Conservation (phyloP, 495 filamentous ascomycete genomes). For the Trichocladium uniseriatum region DNA sequence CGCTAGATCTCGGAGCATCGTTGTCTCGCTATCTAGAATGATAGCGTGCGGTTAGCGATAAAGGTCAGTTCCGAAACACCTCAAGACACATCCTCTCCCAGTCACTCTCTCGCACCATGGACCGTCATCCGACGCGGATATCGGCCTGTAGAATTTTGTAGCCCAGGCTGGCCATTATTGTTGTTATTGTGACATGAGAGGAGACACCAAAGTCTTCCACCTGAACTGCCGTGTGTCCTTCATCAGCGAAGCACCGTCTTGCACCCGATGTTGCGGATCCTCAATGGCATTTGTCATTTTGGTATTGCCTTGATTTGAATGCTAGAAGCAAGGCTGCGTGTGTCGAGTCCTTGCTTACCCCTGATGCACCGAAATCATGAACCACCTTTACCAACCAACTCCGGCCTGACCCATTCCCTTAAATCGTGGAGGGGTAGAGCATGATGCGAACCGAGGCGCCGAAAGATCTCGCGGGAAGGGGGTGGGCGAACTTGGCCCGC, state of each 20-base stretch:
- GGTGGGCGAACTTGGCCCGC: constrained; percentile 87
- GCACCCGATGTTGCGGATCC: constrained; percentile 24
- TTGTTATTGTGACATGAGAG: constrained; percentile 17
- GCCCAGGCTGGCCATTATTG: constrained; percentile 20
- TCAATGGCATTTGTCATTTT: constrained; percentile 32
- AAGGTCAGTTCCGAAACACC: too few relatives aligned
- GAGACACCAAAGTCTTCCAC: constrained; percentile 7
- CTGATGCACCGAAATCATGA: constrained; percentile 46
- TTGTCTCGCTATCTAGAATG: too few relatives aligned
- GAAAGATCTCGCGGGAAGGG: constrained; percentile 91
- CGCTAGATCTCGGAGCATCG: too few relatives aligned
- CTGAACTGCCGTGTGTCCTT: constrained; percentile 14
- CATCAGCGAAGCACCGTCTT: constrained; percentile 16
- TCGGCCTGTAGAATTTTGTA: constrained; percentile 14
- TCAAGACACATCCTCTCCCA: not conserved
- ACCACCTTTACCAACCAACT: constrained; percentile 47
- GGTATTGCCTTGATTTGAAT: constrained; percentile 36
- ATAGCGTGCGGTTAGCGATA: too few relatives aligned
- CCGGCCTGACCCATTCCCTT: constrained; percentile 37
- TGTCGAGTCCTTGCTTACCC: constrained; percentile 43
- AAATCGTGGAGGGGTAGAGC: constrained; percentile 87
- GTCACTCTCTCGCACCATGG: not conserved
- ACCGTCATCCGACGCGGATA: not conserved
- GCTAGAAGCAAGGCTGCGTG: constrained; percentile 36
- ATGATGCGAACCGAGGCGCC: constrained; percentile 95